Conservation (phyloP, 768 basidiomycete species). For the Lentinula sp. region DNA sequence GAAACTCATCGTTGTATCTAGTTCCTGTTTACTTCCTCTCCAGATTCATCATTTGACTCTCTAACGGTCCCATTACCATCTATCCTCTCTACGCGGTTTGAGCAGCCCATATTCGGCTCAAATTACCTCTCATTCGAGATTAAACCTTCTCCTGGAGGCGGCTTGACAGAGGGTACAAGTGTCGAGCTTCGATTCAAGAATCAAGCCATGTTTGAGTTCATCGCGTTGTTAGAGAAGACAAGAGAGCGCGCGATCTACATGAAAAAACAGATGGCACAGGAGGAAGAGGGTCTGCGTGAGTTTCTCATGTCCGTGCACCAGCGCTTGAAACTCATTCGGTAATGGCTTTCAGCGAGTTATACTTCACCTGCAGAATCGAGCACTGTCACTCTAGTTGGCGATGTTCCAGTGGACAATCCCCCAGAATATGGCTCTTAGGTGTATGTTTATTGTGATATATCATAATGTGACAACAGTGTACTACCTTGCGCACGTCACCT, state of each 20-base stretch:
- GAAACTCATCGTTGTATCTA: conserved; percentile 14
- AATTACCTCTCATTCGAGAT: conserved; percentile 67
- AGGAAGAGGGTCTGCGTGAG: conserved; percentile 58
- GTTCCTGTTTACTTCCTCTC: conserved; percentile 35
- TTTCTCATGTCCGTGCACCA: conserved; percentile 11
- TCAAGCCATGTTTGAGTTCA: conserved; percentile 68
- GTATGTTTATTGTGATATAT: not conserved
- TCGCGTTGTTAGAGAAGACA: conserved; percentile 67
- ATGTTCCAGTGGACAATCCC: conserved; percentile 43
- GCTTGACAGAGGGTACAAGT: conserved; percentile 55
- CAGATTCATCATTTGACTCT: conserved; percentile 11
- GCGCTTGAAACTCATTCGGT: not conserved
- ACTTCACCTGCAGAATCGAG: conserved; percentile 39
- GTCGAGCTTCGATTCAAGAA: conserved; percentile 66
- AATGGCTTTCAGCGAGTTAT: conserved; percentile 31
- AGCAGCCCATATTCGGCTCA: conserved; percentile 66
- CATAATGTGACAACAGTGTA: not conserved
- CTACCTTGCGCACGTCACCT: too few relatives aligned
- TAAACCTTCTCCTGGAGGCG: conserved; percentile 62
- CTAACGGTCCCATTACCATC: conserved; percentile 49
- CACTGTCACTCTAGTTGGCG: conserved; percentile 31
- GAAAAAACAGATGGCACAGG: conserved; percentile 48
- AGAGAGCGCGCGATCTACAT: conserved; percentile 72
- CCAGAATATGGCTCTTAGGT: conserved; percentile 33
- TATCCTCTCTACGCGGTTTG: conserved; percentile 63